Evolutionary conservation across 164 flowering plant genomes (phyloP).

Genomic region (Nelumbo lutea): DNA sequence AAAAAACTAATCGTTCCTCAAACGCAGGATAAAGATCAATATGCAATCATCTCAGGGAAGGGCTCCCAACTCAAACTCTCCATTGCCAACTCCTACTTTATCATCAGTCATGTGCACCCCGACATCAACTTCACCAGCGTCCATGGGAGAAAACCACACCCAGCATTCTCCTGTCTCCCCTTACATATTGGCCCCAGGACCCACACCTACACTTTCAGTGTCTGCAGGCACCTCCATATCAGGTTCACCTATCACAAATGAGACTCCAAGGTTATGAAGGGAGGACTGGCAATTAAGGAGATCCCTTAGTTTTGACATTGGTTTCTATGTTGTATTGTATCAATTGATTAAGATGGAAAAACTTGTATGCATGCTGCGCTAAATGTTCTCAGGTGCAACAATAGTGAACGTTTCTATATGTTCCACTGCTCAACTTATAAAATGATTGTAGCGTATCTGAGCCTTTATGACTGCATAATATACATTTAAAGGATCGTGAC

Average conservation of each 20-base stretch:
- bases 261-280: constrained; percentile 17
- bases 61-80: constrained; percentile 13
- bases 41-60: constrained; percentile 68
- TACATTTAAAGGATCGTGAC: too few relatives aligned
- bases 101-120: constrained; percentile 16
- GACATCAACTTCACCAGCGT: constrained; percentile 8
- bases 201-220: constrained; percentile 22
- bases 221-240: constrained; percentile 19
- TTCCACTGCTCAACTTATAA: too few relatives aligned
- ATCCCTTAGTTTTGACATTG: not conserved
- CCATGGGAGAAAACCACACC: not conserved
- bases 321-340: not conserved
- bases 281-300: constrained; percentile 10
- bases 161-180: constrained; percentile 21
- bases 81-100: constrained; percentile 22
- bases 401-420: too few relatives aligned
- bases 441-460: too few relatives aligned
- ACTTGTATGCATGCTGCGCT: not conserved
- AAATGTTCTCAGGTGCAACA: too few relatives aligned
- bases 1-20: not conserved
- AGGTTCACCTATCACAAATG: constrained; percentile 15
- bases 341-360: not conserved
- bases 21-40: constrained; percentile 74
- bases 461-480: too few relatives aligned
- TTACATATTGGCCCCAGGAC: constrained; percentile 10